Conservation (phyloP, 805 yeast species). For the Starmerella davenportii region DNA sequence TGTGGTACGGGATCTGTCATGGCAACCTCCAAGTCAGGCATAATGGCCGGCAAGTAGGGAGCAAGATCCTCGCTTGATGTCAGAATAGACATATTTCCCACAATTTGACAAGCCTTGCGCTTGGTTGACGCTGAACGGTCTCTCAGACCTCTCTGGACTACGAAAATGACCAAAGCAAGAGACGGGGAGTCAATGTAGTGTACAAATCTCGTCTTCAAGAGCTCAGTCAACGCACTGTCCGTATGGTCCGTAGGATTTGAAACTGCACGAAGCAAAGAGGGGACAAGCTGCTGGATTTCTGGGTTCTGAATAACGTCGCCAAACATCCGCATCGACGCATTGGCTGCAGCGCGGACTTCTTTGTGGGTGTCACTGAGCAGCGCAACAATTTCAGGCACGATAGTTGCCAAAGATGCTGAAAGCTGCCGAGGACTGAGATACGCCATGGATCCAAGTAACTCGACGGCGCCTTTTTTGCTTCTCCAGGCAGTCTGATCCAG, state of each 20-base stretch:
- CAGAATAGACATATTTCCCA: conserved; percentile 93
- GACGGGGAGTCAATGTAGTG: conserved; percentile 98
- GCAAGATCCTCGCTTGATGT: conserved; percentile 73
- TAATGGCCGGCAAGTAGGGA: conserved; percentile 64
- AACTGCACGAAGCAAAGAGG: conserved; percentile 71
- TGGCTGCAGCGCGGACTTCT: conserved; percentile 93
- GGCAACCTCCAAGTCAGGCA: conserved; percentile 70
- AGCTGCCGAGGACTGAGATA: conserved; percentile 87
- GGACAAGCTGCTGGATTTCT: conserved; percentile 84
- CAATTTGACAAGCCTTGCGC: conserved; percentile 90
- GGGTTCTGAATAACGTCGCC: conserved; percentile 97
- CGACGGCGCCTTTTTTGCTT: conserved; percentile 91
- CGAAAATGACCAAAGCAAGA: conserved; percentile 82
- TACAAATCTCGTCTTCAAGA: conserved; percentile 80
- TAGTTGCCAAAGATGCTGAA: conserved; percentile 70
- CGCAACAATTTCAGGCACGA: conserved; percentile 92
- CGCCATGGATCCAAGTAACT: conserved; percentile 92
- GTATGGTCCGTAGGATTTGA: conserved; percentile 90
- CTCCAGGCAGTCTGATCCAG: conserved; percentile 89
- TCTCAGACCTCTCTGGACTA: conserved; percentile 84
- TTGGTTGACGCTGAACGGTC: conserved; percentile 89
- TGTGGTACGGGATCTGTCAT: conserved; percentile 98
- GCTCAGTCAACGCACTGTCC: conserved; percentile 67
- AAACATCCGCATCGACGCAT: conserved; percentile 66
- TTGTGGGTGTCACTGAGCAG: conserved; percentile 89